Conservation (phyloP, 2,329 filamentous ascomycete species). For the Fusarium ramigenum region DNA sequence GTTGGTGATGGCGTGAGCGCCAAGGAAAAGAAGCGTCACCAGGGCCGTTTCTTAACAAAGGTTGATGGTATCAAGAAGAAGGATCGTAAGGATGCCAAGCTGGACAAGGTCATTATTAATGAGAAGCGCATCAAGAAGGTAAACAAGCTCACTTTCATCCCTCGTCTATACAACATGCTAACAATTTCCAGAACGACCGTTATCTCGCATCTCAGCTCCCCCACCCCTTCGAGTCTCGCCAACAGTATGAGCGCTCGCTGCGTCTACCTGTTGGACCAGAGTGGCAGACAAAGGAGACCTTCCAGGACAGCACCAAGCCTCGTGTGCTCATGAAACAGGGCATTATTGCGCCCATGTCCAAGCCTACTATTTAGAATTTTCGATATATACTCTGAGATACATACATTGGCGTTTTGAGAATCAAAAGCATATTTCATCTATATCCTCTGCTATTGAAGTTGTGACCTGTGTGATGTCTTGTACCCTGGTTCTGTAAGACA, state of each 20-base stretch:
- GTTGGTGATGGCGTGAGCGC: slow-evolving; percentile 83
- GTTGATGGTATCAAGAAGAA: slow-evolving; percentile 78
- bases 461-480: neutral
- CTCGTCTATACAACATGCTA: neutral
- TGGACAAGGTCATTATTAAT: slow-evolving; percentile 88
- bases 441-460: neutral
- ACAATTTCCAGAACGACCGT: slow-evolving; percentile 72
- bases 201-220: slow-evolving; percentile 87
- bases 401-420: slow-evolving; percentile 21
- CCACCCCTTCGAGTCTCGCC: slow-evolving; percentile 85
- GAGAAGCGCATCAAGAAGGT: slow-evolving; percentile 92
- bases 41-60: slow-evolving; percentile 70
- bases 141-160: slow-evolving; percentile 34
- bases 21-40: slow-evolving; percentile 71
- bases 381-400: neutral
- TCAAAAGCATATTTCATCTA: slow-evolving; percentile 17
- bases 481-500: neutral
- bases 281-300: slow-evolving; percentile 96
- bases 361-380: slow-evolving; percentile 62
- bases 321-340: slow-evolving; percentile 91
- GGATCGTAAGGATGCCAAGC: slow-evolving; percentile 82
- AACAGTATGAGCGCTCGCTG: slow-evolving; percentile 91
- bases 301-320: slow-evolving; percentile 90
- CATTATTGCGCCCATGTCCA: slow-evolving; percentile 86
- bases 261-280: slow-evolving; percentile 90